A percentile compares a stretch with the other conserved stretches of the same genome.
These are phyloP conservation scores for Mycena rebaudengoi DNA, from an alignment of 768 basidiomycete genomes.

Conservation along the genomic window DNA sequence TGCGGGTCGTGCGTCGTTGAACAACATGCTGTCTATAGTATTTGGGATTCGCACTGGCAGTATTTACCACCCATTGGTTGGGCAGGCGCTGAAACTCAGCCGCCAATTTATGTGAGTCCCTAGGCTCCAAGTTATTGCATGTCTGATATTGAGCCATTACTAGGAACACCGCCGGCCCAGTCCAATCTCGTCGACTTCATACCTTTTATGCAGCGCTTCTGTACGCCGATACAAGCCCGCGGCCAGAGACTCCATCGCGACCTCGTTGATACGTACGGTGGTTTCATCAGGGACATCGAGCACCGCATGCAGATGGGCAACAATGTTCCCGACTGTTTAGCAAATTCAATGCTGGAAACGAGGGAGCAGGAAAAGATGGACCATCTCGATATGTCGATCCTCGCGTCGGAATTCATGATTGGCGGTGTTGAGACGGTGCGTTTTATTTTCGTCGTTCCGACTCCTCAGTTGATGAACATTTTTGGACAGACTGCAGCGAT, in stretches of 20 bases:
- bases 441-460: not conserved
- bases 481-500: slow-evolving; percentile 25
- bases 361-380: slow-evolving; percentile 38
- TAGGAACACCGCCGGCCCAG: slow-evolving; percentile 18
- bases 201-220: slow-evolving; percentile 24
- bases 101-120: slow-evolving; percentile 32
- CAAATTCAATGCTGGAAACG: slow-evolving; percentile 37
- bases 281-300: slow-evolving; percentile 36
- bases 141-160: not conserved
- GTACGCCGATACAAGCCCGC: slow-evolving; percentile 21
- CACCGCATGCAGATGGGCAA: slow-evolving; percentile 38
- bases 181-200: slow-evolving; percentile 35
- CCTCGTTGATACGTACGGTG: slow-evolving; percentile 40
- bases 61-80: slow-evolving; percentile 22
- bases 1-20: slow-evolving; percentile 3
- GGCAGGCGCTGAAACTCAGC: slow-evolving; percentile 18
- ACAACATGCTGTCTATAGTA: slow-evolving; percentile 31
- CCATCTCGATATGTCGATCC: slow-evolving; percentile 40
- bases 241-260: slow-evolving; percentile 28
- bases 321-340: slow-evolving; percentile 42
- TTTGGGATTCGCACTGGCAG: slow-evolving; percentile 30
- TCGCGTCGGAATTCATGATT: slow-evolving; percentile 38
- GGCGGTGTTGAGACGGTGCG: slow-evolving; percentile 43
- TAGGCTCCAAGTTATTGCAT: not conserved
- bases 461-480: not conserved